Percentiles rank a stretch among this genome's conserved stretches.
These are phyloP conservation scores for Saturnispora besseyi DNA, from an alignment of 805 yeast species.

Conservation along the genomic window DNA sequence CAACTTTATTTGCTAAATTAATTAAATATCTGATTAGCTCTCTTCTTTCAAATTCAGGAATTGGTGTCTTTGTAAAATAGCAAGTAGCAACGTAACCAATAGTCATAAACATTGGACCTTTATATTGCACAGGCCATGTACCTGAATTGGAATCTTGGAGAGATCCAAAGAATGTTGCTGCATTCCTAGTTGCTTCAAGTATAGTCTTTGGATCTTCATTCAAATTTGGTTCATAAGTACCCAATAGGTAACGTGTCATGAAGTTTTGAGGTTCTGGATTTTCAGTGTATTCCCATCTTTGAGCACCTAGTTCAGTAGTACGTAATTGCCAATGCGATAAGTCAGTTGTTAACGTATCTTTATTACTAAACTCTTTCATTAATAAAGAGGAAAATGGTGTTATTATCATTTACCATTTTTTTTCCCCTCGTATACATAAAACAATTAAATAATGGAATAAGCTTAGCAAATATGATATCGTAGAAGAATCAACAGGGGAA, in stretches of 20 bases:
- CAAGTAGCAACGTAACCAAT: constrained; percentile 75
- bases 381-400: constrained; percentile 35
- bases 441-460: not conserved
- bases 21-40: constrained; percentile 82
- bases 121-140: constrained; percentile 82
- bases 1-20: constrained; percentile 93
- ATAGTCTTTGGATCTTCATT: constrained; percentile 29
- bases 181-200: constrained; percentile 57
- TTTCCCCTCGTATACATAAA: too few relatives aligned
- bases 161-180: constrained; percentile 57
- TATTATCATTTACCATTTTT: too few relatives aligned
- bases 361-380: constrained; percentile 33
- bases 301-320: constrained; percentile 64
- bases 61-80: constrained; percentile 58
- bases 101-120: constrained; percentile 97
- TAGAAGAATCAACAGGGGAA: too few relatives aligned
- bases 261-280: constrained; percentile 41
- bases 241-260: constrained; percentile 44
- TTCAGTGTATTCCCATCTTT: constrained; percentile 64
- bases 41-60: constrained; percentile 52
- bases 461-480: not conserved
- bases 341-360: constrained; percentile 65
- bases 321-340: constrained; percentile 64
- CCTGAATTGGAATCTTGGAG: constrained; percentile 79
- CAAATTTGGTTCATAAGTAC: constrained; percentile 15